Evolutionary conservation across 345 rosid species (phyloP), one percentile per base, ranked within the genome.

Genomic region (Gossypium raimondii): DNA sequence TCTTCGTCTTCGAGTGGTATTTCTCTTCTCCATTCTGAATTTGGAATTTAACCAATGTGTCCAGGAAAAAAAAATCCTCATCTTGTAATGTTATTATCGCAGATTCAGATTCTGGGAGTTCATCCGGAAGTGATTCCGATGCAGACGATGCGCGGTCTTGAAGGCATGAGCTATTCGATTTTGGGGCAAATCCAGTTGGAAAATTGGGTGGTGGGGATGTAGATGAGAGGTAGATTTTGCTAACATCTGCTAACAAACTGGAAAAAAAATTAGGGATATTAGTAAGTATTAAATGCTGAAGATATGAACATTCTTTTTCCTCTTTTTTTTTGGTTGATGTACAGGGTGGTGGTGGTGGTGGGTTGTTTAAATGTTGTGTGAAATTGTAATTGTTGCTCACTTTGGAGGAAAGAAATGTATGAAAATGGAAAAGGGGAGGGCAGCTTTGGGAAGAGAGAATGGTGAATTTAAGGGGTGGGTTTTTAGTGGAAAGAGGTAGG

Each of bases 1-100:
- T 82, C 90, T 6, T 90, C 90, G 2, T 90, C 93, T 0, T 89
- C 97, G 2, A 91, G 93, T 63, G 93, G 97, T 91, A 82, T 34
- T 11, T 2, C 45, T 51, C 25, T 0, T 68, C 73, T 13, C 43
- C 9, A 47, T 17, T 56, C 53, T 72, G 55, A 60, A 27, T 0
- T 67, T 59, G 27, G 41, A 34, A 34, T 34, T 4, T 34, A 34
- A 4, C 41, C 41, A 34, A 5, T 41, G 13, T 52, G 44, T 7
- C 17, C 16, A 3, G 12, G 14, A n/a, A 41, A 20, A 34, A 34
- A 20, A 60, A 67, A 60, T 72, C 64, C 68, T 75, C 45, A 75
- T 34, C 4, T 57, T 61, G 56, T 66, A 34, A 67, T 18, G 17
- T 34, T 66, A 10, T 52, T 74, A 4, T 70, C 79, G 76, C 82